phyloP scores from a whole-genome alignment of 2,329 filamentous ascomycete species.

The Fusarium sp. region DNA sequence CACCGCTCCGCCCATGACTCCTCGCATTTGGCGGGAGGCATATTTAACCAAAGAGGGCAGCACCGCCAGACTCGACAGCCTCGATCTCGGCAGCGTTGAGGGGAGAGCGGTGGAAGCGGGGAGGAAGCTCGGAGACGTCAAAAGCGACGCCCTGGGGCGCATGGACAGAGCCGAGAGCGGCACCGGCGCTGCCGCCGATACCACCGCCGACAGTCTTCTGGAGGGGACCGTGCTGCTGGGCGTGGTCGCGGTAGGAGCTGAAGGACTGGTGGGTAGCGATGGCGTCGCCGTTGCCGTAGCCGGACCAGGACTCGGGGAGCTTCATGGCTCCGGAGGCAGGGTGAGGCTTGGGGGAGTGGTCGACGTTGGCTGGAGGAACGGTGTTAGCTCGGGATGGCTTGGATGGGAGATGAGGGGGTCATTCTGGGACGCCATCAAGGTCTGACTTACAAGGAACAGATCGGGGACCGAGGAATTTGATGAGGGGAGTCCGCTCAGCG shows the following conservation, averaged over 20 bases:
- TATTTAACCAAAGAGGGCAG: constrained; percentile 61
- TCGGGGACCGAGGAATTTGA: constrained; percentile 70
- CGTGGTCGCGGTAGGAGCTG: constrained; percentile 79
- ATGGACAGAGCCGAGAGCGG: constrained; percentile 75
- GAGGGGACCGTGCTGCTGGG: constrained; percentile 80
- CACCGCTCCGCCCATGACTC: constrained; percentile 37
- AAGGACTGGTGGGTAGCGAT: constrained; percentile 67
- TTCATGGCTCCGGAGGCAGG: constrained; percentile 73
- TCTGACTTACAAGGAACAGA: constrained; percentile 62
- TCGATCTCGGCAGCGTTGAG: constrained; percentile 90
- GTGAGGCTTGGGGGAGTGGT: constrained; percentile 78
- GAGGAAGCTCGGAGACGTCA: constrained; percentile 87
- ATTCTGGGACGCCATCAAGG: neutral
- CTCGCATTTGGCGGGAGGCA: constrained; percentile 24
- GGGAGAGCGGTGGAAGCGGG: constrained; percentile 78
- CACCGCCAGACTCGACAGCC: constrained; percentile 92
- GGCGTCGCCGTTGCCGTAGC: constrained; percentile 45
- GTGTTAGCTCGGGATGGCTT: constrained; percentile 28
- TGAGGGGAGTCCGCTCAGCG: constrained; percentile 68
- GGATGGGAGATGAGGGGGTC: neutral
- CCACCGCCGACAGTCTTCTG: constrained; percentile 63
- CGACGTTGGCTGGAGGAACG: constrained; percentile 66
- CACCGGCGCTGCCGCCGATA: constrained; percentile 71
- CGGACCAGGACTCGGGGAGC: constrained; percentile 65
- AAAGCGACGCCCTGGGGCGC: constrained; percentile 81